A percentile compares a stretch with the other conserved stretches of the same genome.
Evolutionary conservation across 768 basidiomycete species (phyloP).

Genomic region (Rhodosporidiobolus sp.): DNA sequence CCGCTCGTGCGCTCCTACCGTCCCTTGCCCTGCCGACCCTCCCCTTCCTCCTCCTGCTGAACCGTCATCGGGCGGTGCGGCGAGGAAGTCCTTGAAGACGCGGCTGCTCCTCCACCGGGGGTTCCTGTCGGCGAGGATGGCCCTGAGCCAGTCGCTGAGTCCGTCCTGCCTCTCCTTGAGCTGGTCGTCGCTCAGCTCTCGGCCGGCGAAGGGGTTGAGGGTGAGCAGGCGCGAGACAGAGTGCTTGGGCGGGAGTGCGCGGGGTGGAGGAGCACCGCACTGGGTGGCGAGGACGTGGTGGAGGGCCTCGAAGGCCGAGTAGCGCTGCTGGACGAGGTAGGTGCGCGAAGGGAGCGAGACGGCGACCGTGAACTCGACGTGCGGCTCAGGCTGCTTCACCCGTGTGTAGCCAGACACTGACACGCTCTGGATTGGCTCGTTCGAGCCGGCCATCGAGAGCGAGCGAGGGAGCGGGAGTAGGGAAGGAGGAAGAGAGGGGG

Average conservation of each 20-base stretch:
- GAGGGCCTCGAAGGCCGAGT: conserved; percentile 89
- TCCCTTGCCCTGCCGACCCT: too few species aligned
- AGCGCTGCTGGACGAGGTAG: conserved; percentile 91
- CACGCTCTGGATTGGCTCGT: conserved; percentile 27
- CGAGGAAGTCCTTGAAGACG: conserved; percentile 81
- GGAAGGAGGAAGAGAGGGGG: background rate
- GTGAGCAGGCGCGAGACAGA: conserved; percentile 57
- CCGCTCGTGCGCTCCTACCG: background rate
- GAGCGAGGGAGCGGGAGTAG: background rate
- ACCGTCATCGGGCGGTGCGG: conserved; percentile 61
- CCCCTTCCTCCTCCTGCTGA: too few species aligned
- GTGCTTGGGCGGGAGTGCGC: conserved; percentile 79
- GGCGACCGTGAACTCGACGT: conserved; percentile 75
- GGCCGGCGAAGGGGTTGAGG: conserved; percentile 56
- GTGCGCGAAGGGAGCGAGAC: conserved; percentile 83
- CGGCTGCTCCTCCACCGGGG: conserved; percentile 74
- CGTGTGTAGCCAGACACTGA: conserved; percentile 14
- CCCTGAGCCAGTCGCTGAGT: conserved; percentile 79
- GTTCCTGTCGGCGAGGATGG: conserved; percentile 77
- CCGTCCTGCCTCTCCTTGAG: conserved; percentile 73
- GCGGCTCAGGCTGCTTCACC: conserved; percentile 50
- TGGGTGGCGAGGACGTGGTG: conserved; percentile 74
- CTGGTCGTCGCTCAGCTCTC: conserved; percentile 56
- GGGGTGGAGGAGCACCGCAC: conserved; percentile 76
- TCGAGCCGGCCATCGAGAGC: background rate